Conservation (phyloP, 2,329 filamentous ascomycete genomes). For the Aspergillus quadricinctus region DNA sequence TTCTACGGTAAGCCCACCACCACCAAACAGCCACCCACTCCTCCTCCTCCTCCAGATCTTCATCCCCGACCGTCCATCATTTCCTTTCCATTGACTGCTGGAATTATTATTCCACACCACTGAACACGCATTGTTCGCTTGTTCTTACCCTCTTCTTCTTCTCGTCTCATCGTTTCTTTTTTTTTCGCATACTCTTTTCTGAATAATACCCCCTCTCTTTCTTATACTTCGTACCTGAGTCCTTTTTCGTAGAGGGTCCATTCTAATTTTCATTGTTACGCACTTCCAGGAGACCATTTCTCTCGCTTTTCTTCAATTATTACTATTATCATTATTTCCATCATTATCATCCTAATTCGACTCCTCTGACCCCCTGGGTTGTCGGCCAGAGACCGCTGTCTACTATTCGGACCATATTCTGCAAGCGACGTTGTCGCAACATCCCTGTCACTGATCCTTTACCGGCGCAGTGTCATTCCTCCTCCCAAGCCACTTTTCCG, state of each 20-base stretch:
- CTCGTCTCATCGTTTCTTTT: conserved; percentile 2
- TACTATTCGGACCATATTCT: conserved; percentile 10
- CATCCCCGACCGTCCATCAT: conserved; percentile 1
- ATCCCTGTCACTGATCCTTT: conserved; percentile 32
- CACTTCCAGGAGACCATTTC: background rate
- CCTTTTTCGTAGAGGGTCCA: background rate
- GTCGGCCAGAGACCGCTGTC: background rate
- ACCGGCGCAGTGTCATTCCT: conserved; percentile 14
- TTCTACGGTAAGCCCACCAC: conserved; percentile 5
- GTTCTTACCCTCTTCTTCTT: background rate
- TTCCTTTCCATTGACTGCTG: conserved; percentile 3
- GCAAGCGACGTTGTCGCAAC: conserved; percentile 21
- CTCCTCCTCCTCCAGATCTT: background rate
- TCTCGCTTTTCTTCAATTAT: background rate
- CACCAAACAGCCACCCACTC: background rate
- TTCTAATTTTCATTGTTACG: background rate
- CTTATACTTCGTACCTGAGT: background rate
- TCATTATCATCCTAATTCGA: background rate
- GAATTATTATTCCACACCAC: background rate
- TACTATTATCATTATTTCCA: background rate
- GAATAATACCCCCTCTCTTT: background rate
- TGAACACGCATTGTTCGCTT: background rate
- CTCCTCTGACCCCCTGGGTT: conserved; percentile 3
- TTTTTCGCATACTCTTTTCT: background rate
- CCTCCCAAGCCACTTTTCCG: conserved; percentile 26